Conservation (phyloP, 164 flowering plant genomes). For the Stephania cephalantha region DNA sequence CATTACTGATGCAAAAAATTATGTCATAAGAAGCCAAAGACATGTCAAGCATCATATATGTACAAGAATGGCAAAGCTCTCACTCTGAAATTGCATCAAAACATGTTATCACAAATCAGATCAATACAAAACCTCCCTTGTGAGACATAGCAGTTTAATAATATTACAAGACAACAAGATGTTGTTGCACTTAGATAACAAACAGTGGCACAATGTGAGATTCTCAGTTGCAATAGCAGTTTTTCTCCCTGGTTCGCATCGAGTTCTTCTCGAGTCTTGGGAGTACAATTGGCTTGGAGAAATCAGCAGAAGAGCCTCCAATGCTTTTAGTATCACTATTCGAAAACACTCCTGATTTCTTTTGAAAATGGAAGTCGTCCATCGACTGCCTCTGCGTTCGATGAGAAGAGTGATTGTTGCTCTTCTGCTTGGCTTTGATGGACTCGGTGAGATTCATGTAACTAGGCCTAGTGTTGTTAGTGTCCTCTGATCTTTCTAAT, state of each 20-base stretch:
- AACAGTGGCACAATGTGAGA: constrained; percentile 1
- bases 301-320: constrained; percentile 31
- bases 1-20: too few species aligned
- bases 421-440: constrained; percentile 69
- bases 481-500: constrained; percentile 45
- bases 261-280: constrained; percentile 42
- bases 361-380: constrained; percentile 73
- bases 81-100: background rate
- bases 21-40: too few species aligned
- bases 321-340: constrained; percentile 52
- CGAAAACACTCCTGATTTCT: constrained; percentile 32
- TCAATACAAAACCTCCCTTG: background rate
- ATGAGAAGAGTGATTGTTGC: constrained; percentile 17
- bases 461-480: constrained; percentile 40
- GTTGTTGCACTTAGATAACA: constrained; percentile 55
- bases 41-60: background rate
- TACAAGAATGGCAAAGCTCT: background rate
- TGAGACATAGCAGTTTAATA: background rate
- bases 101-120: background rate
- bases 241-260: constrained; percentile 27
- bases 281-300: constrained; percentile 33
- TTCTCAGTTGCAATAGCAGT: constrained; percentile 25
- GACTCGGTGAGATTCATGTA: constrained; percentile 81
- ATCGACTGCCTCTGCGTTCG: constrained; percentile 58
- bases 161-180: constrained; percentile 41